phyloP scores from a whole-genome alignment of 2,329 filamentous ascomycete genomes.

The Colletotrichum chrysophilum region DNA sequence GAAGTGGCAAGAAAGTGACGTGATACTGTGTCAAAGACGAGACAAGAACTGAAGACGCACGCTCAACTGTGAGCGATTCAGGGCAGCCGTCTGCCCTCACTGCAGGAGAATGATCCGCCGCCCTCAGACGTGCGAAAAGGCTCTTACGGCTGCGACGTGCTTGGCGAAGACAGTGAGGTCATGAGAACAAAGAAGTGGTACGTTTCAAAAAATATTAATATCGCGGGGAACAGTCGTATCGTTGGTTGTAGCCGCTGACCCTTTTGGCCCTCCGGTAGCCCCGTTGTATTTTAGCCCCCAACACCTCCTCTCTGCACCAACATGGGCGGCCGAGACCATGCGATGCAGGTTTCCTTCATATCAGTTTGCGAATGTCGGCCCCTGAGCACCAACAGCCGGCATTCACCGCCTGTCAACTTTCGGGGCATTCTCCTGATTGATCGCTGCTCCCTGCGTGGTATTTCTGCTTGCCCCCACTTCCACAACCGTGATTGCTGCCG shows the following conservation, averaged over 20 bases:
- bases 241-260: background rate
- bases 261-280: background rate
- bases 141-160: background rate
- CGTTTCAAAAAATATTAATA: background rate
- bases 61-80: accelerated
- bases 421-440: background rate
- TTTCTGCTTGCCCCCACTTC: background rate
- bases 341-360: background rate
- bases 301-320: background rate
- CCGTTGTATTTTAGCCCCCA: background rate
- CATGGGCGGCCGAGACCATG: background rate
- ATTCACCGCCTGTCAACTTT: background rate
- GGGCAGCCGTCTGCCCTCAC: background rate
- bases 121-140: accelerated
- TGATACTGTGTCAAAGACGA: background rate
- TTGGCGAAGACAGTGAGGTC: background rate
- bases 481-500: background rate
- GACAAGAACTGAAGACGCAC: background rate
- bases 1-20: background rate
- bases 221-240: background rate
- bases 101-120: background rate
- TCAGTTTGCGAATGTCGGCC: background rate
- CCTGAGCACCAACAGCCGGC: background rate
- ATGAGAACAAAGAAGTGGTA: background rate
- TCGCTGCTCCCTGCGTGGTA: background rate